Evolutionary conservation across 2,329 filamentous ascomycete species (phyloP), one percentile per base, ranked within the genome.

Genomic region (Alternaria postmessia): DNA sequence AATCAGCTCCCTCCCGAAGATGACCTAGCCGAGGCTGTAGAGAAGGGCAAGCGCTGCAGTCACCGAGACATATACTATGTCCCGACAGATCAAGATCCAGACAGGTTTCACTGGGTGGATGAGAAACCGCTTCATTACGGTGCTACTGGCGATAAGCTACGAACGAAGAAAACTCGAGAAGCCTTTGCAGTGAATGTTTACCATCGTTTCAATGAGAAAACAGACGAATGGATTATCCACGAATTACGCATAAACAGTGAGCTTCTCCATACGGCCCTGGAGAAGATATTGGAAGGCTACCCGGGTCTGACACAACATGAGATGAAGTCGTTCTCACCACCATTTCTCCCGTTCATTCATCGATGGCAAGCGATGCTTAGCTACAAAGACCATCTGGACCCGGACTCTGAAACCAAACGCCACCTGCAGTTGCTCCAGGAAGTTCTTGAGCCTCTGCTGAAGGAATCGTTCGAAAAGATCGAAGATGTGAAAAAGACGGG

Each of bases 281-380:
- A 78, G 11, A 79, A 82, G 12, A 80, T 89, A 11, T 80, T 90
- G 11, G 77, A 81, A 3, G 84, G 81, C 6, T 89, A 89, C 59
- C 84, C 85, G 0, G 86, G 87, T 1, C 80, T 91, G 34, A 85
- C 86, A 2, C 83, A 85, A n/a, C 79, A 91, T 22, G 81, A 86
- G 16, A 82, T 86, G 2, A 79, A 90, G 2, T 84, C 85, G 52
- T 89, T 91, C 62, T 71, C 76, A 18, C 83, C 83, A 0, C 86
- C 86, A 0, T 91, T 90, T 62, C 79, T 85, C 63, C 85, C 86
- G 0, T 86, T 91, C 56, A 83, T 89, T 41, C 87, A 91, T 74
- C 83, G 88, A 26, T 91, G 88, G 87, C 77, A 67, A 7, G 66
- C 70, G 22, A 66, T 80, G 53, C n/a, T 44, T 12, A 42, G 48